Evolutionary conservation across 192 early-diverging fungal species (phyloP), one percentile per base, ranked within the genome.

Genomic region (Pilaira anomala): DNA sequence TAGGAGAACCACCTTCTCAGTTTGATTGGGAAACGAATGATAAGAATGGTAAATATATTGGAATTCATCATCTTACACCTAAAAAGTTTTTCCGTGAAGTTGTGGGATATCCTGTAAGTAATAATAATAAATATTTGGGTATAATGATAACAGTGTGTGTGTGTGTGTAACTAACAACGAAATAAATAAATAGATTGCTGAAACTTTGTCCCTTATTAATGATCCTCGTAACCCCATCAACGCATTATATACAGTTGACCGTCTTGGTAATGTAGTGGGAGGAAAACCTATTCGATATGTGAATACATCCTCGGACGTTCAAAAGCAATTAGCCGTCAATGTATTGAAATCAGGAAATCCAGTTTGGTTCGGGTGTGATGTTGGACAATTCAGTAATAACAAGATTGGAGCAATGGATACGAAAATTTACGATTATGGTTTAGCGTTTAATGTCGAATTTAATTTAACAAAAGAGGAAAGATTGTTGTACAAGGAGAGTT

Each of bases 361-460:
- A 1, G 88, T 90, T 22, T 91, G 88, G 88, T 90, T 91, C 58
- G 87, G 88, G 3, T 85, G 85, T 26, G 88, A 91, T 72, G 87
- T 90, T 26, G 87, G 87, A 12, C 80, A 91, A 71, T 85, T 81
- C 64, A 62, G 71, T 25, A 70, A 84, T 16, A 66, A 75, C 21
- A 63, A 68, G 41, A 75, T 78, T 48, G 90, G 83, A 40, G 73
- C 84, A 49, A 69, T 90, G 73, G 90, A 90, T 64, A 67, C 77
- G 18, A 72, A 83, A 33, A 60, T 85, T 6, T 81, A 80, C 60
- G 85, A 90, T 62, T 90, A 87, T 61, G 75, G 84, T 50, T 52
- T 85, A 0, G 87, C 79, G 3, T 91, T 91, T 69, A 78, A 83
- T 61, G 59, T 88, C 56, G 74, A 63, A 12, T 82, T 88, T 52